Conservation (phyloP, 371 early-diverging fungal species). For the Coemansia sp. region DNA sequence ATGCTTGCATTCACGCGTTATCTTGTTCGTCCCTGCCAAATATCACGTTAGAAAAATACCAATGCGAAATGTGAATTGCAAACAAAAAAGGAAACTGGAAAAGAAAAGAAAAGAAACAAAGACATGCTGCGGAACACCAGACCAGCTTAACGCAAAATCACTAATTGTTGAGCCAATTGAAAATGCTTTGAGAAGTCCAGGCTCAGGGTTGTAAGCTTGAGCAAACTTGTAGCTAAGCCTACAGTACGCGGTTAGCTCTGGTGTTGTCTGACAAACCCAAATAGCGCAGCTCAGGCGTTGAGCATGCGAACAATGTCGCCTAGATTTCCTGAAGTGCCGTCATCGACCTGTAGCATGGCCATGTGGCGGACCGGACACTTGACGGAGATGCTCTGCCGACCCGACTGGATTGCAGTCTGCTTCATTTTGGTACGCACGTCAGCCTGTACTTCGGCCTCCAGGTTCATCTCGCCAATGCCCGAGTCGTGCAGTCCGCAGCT, state of each 20-base stretch:
- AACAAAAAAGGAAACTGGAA: not conserved
- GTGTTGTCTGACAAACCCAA: too few species aligned
- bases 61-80: too few species aligned
- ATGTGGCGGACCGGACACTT: slow-evolving; percentile 45
- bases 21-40: not conserved
- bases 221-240: too few species aligned
- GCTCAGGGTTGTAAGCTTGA: too few species aligned
- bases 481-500: slow-evolving; percentile 47
- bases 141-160: too few species aligned
- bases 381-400: slow-evolving; percentile 36
- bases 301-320: slow-evolving; percentile 47
- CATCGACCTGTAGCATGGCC: slow-evolving; percentile 45
- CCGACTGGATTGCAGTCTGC: slow-evolving; percentile 39
- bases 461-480: slow-evolving; percentile 43
- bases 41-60: not conserved
- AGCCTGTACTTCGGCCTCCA: slow-evolving; percentile 44
- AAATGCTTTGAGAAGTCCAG: too few species aligned
- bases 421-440: slow-evolving; percentile 45
- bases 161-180: too few species aligned
- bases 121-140: not conserved
- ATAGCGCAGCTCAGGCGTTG: slow-evolving; percentile 14
- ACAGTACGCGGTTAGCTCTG: too few species aligned
- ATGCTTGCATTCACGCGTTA: not conserved
- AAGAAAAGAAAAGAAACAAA: not conserved
- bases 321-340: slow-evolving; percentile 41